Evolutionary conservation across 169 alveolate genomes (phyloP), one percentile per base, ranked within the genome.

Genomic region (Plasmodium falciparum): DNA sequence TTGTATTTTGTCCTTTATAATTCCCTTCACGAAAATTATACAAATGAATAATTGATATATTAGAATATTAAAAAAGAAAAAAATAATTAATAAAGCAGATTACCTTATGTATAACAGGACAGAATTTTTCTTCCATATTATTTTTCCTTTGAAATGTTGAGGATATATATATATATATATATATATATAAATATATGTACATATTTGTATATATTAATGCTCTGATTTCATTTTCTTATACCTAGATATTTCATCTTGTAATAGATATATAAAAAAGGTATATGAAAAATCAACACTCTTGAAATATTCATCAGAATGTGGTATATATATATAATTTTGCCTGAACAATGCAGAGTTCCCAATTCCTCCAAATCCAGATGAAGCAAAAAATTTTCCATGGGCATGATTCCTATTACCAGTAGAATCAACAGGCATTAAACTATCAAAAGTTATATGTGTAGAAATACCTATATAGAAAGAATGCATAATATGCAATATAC

Each of bases 51-150:
- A 29, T 33, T 20, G 9, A 24, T 22, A 50, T 9, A 20, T 24
- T 6, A n/a, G n/a, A 15, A n/a, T 43, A 61, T n/a, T 15, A 12
- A 74, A 47, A 49, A n/a, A 63, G 39, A 47, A 47, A 61, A 59
- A 59, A 61, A 73, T 9, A 73, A 61, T 43, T 52, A 52, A 52
- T 11, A 50, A 8, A 24, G 47, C 17, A 13, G 12, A 22, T 33
- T 45, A 95, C 97, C 95, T 95, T 95, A 92, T 95, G 98, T 43
- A 95, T 90, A 24, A 95, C 63, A 33, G 98, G 97, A 73, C 98
- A 95, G 88, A 45, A 95, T 73, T 93, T 80, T 52, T 70, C 90
- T 11, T 80, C 83, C 17, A 43, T 49, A 54, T 70, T 80, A 49
- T 80, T 80, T 69, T 80, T 80, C 70, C 90, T 80, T 50, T 43